A percentile compares a stretch with the other conserved stretches of the same genome.
These are phyloP conservation scores for Hydrangea macrophylla DNA, from an alignment of 148 eudicot genomes.

Conservation along the genomic window DNA sequence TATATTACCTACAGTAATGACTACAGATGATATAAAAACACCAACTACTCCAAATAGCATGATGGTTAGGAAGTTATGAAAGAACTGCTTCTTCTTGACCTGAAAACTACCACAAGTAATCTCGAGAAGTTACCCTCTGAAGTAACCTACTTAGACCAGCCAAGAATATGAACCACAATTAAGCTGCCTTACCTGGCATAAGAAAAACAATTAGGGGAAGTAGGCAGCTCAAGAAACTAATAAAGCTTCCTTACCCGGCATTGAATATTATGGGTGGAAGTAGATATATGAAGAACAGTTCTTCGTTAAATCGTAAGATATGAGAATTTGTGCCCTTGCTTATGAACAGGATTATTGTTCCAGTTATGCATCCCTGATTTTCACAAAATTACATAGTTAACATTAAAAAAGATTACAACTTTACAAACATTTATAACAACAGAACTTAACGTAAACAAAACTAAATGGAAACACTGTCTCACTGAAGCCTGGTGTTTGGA, in stretches of 20 bases:
- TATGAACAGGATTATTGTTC: slow-evolving; percentile 55
- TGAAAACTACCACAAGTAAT: slow-evolving; percentile 56
- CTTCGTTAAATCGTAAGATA: slow-evolving; percentile 78
- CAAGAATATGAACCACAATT: not conserved
- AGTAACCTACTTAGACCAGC: too few relatives aligned
- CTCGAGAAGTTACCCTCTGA: not conserved
- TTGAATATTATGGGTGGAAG: slow-evolving; percentile 95
- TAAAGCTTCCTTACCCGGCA: slow-evolving; percentile 66
- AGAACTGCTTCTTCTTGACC: slow-evolving; percentile 97
- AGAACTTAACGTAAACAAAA: not conserved
- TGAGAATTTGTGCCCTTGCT: slow-evolving; percentile 85
- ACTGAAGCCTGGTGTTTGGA: too few relatives aligned
- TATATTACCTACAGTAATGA: slow-evolving; percentile 68
- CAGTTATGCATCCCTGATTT: slow-evolving; percentile 59
- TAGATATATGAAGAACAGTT: slow-evolving; percentile 88
- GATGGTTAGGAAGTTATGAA: slow-evolving; percentile 88
- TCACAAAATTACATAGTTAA: too few relatives aligned
- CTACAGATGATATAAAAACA: slow-evolving; percentile 67
- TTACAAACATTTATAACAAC: too few relatives aligned
- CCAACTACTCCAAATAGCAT: slow-evolving; percentile 86
- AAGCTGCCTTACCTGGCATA: slow-evolving; percentile 73
- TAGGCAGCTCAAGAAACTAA: too few relatives aligned
- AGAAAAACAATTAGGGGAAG: too few relatives aligned
- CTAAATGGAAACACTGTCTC: not conserved
- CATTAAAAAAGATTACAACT: not conserved